Evolutionary conservation across 306 rosid genomes (phyloP).

Genomic region (Notholithocarpus densiflorus): DNA sequence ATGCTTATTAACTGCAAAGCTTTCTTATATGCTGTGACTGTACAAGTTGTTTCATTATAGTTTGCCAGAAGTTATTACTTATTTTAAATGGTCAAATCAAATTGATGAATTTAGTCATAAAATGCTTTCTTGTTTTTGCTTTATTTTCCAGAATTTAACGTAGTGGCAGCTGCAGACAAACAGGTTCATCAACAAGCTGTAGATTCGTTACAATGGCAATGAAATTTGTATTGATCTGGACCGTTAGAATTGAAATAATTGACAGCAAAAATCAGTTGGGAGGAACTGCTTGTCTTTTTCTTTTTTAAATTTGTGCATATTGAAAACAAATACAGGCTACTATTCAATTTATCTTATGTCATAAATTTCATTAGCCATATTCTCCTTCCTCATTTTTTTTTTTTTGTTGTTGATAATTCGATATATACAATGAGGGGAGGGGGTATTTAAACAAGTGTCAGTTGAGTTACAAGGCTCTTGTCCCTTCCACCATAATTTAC

Average conservation of each 20-base stretch:
- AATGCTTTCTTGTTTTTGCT: not conserved
- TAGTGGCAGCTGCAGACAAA: slow-evolving; percentile 87
- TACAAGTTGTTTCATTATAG: not conserved
- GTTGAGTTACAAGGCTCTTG: too few relatives aligned
- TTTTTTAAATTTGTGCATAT: not conserved
- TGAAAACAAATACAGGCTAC: not conserved
- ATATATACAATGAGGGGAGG: too few relatives aligned
- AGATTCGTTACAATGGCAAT: slow-evolving; percentile 65
- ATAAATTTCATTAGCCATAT: too few relatives aligned
- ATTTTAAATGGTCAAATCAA: slow-evolving; percentile 7
- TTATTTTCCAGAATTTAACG: slow-evolving; percentile 62
- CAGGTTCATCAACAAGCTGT: slow-evolving; percentile 70
- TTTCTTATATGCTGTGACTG: not conserved
- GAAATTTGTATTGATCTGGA: slow-evolving; percentile 8
- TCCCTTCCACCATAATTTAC: not conserved
- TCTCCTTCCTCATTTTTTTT: too few relatives aligned
- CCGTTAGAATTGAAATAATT: not conserved
- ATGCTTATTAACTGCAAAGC: slow-evolving; percentile 5
- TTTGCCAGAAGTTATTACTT: not conserved
- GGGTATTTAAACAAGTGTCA: too few relatives aligned
- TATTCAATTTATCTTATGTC: not conserved
- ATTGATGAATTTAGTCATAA: not conserved
- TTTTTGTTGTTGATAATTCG: too few relatives aligned
- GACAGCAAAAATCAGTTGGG: not conserved
- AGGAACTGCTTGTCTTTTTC: not conserved